These are phyloP conservation scores for Macrotyloma uniflorum DNA, from an alignment of 306 rosid genomes.

Conservation along the genomic window DNA sequence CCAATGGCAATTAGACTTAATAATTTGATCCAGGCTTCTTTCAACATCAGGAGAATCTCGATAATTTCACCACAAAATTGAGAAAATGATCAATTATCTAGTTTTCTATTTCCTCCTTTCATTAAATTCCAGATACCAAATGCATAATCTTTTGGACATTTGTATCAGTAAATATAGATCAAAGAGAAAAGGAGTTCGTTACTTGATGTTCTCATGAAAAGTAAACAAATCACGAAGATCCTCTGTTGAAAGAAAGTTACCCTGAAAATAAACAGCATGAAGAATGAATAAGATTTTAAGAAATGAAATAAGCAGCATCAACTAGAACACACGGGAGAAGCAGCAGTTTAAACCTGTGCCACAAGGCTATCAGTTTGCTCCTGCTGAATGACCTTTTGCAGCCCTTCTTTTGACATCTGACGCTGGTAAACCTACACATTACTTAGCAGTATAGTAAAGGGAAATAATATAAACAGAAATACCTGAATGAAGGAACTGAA, in stretches of 20 bases:
- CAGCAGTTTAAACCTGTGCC: conserved; percentile 58
- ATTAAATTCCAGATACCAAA: conserved; percentile 11
- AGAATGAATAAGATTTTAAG: conserved; percentile 26
- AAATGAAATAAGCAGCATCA: conserved; percentile 33
- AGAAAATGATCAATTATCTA: conserved; percentile 6
- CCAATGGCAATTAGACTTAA: neutral
- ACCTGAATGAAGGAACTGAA: conserved; percentile 19
- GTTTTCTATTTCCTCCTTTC: neutral
- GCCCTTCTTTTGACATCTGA: conserved; percentile 99
- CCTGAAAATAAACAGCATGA: conserved; percentile 53
- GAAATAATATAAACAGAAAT: conserved; percentile 25
- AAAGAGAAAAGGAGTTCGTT: conserved; percentile 37
- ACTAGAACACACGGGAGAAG: conserved; percentile 33
- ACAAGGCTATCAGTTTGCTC: conserved; percentile 64
- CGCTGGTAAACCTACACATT: conserved; percentile 86
- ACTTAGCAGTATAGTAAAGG: conserved; percentile 6
- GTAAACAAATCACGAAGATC: conserved; percentile 93
- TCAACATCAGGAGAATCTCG: neutral
- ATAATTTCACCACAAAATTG: conserved; percentile 9
- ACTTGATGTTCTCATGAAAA: conserved; percentile 77
- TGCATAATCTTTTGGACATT: conserved; percentile 24
- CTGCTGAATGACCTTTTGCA: conserved; percentile 93
- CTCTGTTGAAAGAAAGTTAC: conserved; percentile 75
- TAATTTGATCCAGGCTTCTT: neutral
- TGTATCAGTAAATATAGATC: conserved; percentile 6